Conservation (phyloP, 768 basidiomycete species). For the Tricholoma bakamatsutake region DNA sequence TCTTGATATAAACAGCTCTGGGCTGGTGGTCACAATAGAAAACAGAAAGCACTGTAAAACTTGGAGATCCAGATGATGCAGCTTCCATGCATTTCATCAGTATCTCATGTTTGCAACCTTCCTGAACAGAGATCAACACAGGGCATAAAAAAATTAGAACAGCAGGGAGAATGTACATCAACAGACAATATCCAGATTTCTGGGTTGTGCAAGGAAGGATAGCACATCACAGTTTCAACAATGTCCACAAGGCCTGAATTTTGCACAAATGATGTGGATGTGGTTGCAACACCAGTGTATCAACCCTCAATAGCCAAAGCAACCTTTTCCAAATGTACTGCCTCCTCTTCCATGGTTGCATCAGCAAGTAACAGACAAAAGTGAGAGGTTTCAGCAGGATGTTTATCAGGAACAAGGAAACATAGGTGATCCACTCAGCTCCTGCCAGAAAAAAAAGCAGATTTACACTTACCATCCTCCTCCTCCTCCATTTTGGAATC, state of each 20-base stretch:
- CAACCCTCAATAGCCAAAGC: background rate
- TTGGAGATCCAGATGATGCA: background rate
- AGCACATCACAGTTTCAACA: background rate
- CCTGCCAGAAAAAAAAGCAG: background rate
- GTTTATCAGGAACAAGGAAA: background rate
- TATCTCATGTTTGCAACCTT: background rate
- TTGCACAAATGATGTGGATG: background rate
- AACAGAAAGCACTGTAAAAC: background rate
- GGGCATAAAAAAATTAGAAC: background rate
- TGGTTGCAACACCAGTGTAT: background rate
- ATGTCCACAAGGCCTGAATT: background rate
- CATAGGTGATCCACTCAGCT: background rate
- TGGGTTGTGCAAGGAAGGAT: background rate
- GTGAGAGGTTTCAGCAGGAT: background rate
- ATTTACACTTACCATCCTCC: background rate
- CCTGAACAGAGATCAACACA: background rate
- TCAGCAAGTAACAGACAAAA: background rate
- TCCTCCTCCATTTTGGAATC: background rate
- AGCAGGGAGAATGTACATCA: background rate
- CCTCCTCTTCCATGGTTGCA: background rate
- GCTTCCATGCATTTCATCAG: background rate
- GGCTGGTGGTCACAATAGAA: background rate
- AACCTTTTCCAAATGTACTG: background rate
- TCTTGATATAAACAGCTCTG: background rate
- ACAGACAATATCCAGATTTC: background rate